A percentile compares a stretch with the other conserved stretches of the same genome.
phyloP scores from a whole-genome alignment of 140 eudicot genomes.

The Ambrosia hybrid region DNA sequence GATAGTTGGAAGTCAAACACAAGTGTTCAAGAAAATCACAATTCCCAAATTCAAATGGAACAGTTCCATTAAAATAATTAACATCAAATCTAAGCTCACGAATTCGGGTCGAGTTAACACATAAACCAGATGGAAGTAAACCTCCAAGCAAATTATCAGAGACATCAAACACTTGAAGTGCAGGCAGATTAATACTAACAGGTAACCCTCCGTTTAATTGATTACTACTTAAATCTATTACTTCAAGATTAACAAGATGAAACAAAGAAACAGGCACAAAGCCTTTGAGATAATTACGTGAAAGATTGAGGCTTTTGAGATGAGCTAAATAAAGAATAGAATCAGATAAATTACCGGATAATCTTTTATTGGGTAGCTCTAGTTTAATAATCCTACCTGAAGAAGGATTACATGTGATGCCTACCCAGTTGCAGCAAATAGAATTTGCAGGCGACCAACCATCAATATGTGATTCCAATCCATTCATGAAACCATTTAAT shows the following conservation, averaged over 20 bases:
- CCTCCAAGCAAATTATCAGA: constrained; percentile 56
- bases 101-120: constrained; percentile 49
- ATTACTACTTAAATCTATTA: constrained; percentile 55
- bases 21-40: constrained; percentile 57
- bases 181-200: constrained; percentile 41
- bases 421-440: constrained; percentile 64
- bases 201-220: constrained; percentile 47
- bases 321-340: constrained; percentile 46
- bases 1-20: constrained; percentile 38
- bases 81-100: constrained; percentile 30
- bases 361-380: constrained; percentile 35
- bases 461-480: constrained; percentile 40
- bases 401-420: constrained; percentile 46
- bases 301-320: constrained; percentile 59
- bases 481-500: constrained; percentile 17
- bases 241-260: constrained; percentile 42
- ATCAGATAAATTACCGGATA: constrained; percentile 43
- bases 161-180: constrained; percentile 38
- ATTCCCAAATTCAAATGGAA: constrained; percentile 42
- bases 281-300: constrained; percentile 49
- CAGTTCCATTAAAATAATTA: constrained; percentile 45
- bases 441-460: constrained; percentile 46
- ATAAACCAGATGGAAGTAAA: constrained; percentile 52
- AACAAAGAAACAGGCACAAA: constrained; percentile 49
- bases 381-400: constrained; percentile 50